Evolutionary conservation across 73 alveolate species (phyloP).

Genomic region (Tetrahymena elliotti): DNA sequence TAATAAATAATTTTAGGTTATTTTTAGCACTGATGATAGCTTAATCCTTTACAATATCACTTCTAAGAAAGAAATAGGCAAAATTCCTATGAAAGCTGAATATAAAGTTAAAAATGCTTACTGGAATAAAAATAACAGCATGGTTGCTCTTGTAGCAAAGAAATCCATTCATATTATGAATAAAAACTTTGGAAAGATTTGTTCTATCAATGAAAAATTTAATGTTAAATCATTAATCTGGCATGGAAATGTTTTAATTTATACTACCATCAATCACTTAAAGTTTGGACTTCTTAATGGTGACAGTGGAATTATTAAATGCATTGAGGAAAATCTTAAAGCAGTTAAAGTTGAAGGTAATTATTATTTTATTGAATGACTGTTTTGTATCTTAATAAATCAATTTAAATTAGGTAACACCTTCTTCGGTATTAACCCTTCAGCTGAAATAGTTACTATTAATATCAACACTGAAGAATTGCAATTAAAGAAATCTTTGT

Average conservation of each 20-base stretch:
- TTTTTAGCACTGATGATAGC: slow-evolving; percentile 61
- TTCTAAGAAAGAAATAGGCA: slow-evolving; percentile 57
- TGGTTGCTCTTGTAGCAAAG: slow-evolving; percentile 76
- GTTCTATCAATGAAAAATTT: slow-evolving; percentile 65
- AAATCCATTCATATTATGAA: slow-evolving; percentile 60
- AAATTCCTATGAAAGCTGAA: slow-evolving; percentile 48
- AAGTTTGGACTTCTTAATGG: slow-evolving; percentile 75
- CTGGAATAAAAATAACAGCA: slow-evolving; percentile 70
- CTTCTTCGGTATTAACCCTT: slow-evolving; percentile 31
- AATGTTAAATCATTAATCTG: slow-evolving; percentile 65
- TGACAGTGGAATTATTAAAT: slow-evolving; percentile 51
- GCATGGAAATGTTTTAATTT: slow-evolving; percentile 75
- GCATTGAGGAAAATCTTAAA: slow-evolving; percentile 49
- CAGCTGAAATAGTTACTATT: slow-evolving; percentile 24
- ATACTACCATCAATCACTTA: slow-evolving; percentile 83
- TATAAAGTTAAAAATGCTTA: slow-evolving; percentile 60
- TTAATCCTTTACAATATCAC: slow-evolving; percentile 71
- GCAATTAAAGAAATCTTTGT: slow-evolving; percentile 50
- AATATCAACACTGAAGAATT: slow-evolving; percentile 54
- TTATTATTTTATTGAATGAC: background rate
- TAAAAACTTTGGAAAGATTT: slow-evolving; percentile 68
- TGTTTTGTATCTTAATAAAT: background rate
- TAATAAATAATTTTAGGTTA: slow-evolving; percentile 51
- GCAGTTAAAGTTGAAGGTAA: slow-evolving; percentile 28
- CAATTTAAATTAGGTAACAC: background rate